Percentiles rank a stretch among this genome's conserved stretches.
These are phyloP conservation scores for Gymnopus androsaceus DNA, from an alignment of 1,284 basidiomycete species.

Conservation along the genomic window DNA sequence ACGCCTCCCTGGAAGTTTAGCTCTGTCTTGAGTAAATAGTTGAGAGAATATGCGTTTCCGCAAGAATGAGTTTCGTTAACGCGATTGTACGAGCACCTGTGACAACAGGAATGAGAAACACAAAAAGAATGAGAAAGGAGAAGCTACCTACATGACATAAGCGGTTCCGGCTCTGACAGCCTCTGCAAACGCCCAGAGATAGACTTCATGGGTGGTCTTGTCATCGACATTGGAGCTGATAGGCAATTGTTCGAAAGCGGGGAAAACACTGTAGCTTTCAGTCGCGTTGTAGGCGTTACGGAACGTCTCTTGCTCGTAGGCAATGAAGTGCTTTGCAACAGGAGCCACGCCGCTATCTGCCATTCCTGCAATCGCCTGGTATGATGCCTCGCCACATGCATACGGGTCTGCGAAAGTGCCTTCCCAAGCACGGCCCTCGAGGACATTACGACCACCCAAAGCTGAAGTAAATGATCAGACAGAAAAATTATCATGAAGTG, in stretches of 20 bases:
- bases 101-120: background rate
- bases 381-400: conserved; percentile 43
- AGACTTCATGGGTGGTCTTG: conserved; percentile 40
- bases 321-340: conserved; percentile 35
- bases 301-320: conserved; percentile 16
- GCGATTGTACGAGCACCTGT: conserved; percentile 41
- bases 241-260: too few relatives aligned
- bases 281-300: conserved; percentile 5
- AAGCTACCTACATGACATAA: conserved; percentile 39
- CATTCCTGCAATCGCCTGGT: conserved; percentile 44
- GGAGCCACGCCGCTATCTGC: conserved; percentile 48
- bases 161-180: conserved; percentile 47
- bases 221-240: conserved; percentile 52
- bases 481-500: too few relatives aligned
- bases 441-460: background rate
- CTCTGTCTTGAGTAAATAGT: conserved; percentile 53
- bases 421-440: conserved; percentile 42
- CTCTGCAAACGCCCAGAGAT: conserved; percentile 44
- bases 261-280: too few relatives aligned
- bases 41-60: conserved; percentile 48
- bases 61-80: conserved; percentile 55
- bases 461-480: too few relatives aligned
- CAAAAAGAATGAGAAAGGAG: background rate
- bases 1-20: conserved; percentile 31
- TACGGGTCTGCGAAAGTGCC: conserved; percentile 52